These are phyloP conservation scores for Parathielavia appendiculata DNA, from an alignment of 495 filamentous ascomycete genomes.

Conservation along the genomic window DNA sequence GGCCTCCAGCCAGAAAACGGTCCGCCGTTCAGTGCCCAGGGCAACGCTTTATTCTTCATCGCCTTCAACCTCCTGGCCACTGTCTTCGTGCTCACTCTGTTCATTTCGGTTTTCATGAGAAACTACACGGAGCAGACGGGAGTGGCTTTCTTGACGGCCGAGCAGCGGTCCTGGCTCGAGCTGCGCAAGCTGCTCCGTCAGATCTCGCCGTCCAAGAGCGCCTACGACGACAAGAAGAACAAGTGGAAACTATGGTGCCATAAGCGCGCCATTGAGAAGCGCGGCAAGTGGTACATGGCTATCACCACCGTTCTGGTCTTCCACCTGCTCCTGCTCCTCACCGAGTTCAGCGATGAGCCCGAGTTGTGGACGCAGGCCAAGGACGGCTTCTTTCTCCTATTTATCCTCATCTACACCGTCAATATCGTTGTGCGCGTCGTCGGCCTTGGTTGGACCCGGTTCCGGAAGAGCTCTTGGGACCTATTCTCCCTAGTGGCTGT, in stretches of 20 bases:
- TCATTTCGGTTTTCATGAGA: constrained; percentile 99
- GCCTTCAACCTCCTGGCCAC: constrained; percentile 94
- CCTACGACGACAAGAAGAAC: constrained; percentile 64
- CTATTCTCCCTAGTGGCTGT: constrained; percentile 80
- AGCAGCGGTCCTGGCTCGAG: constrained; percentile 96
- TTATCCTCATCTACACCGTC: constrained; percentile 77
- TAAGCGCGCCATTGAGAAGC: constrained; percentile 86
- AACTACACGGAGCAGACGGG: constrained; percentile 99
- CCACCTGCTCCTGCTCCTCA: constrained; percentile 74
- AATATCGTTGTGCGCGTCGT: constrained; percentile 82
- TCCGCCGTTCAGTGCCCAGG: constrained; percentile 52
- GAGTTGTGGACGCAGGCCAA: constrained; percentile 59
- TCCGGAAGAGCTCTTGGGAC: constrained; percentile 93
- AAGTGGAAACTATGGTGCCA: constrained; percentile 92
- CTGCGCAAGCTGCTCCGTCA: constrained; percentile 88
- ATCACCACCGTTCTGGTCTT: constrained; percentile 74
- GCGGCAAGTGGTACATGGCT: constrained; percentile 81
- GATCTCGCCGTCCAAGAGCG: constrained; percentile 86
- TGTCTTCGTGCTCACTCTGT: constrained; percentile 95
- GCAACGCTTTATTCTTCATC: constrained; percentile 90
- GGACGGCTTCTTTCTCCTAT: constrained; percentile 72
- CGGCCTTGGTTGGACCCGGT: constrained; percentile 89
- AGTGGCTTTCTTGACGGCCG: constrained; percentile 91
- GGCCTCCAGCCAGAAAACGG: constrained; percentile 63
- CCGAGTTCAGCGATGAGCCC: constrained; percentile 79